phyloP scores from a whole-genome alignment of 768 basidiomycete species.

The Lactifluus subvellereus region DNA sequence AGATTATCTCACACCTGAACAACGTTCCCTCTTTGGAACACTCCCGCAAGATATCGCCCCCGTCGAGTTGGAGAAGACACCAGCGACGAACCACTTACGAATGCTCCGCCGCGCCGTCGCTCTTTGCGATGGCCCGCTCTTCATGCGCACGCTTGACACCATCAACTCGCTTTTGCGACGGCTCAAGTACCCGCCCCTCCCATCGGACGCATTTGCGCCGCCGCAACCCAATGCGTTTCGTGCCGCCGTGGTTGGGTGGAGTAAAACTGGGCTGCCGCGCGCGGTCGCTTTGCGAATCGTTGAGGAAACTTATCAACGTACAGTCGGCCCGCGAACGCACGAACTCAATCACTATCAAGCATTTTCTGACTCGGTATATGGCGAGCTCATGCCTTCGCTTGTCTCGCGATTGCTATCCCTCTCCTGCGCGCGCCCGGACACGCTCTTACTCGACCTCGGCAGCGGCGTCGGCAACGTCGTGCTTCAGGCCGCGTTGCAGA shows the following conservation, averaged over 20 bases:
- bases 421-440: constrained; percentile 43
- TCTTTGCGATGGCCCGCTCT: constrained; percentile 64
- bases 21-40: constrained; percentile 62
- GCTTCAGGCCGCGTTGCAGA: constrained; percentile 49
- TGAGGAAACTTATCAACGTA: constrained; percentile 90
- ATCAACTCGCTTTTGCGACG: constrained; percentile 57
- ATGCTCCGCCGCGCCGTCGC: constrained; percentile 65
- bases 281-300: constrained; percentile 68
- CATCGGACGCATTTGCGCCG: constrained; percentile 45
- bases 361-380: constrained; percentile 83
- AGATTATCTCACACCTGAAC: constrained; percentile 65
- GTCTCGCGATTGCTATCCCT: constrained; percentile 47
- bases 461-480: constrained; percentile 57
- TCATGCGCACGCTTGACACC: constrained; percentile 52
- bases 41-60: constrained; percentile 42
- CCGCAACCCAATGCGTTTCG: constrained; percentile 44
- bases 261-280: constrained; percentile 49
- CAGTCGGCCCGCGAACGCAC: constrained; percentile 85
- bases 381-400: constrained; percentile 80
- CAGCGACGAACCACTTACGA: constrained; percentile 39
- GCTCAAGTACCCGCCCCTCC: constrained; percentile 60
- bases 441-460: constrained; percentile 54
- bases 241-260: constrained; percentile 46
- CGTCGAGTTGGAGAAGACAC: constrained; percentile 21
- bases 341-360: constrained; percentile 75